Conservation (phyloP, 768 basidiomycete genomes). For the Lyophyllum semitale region DNA sequence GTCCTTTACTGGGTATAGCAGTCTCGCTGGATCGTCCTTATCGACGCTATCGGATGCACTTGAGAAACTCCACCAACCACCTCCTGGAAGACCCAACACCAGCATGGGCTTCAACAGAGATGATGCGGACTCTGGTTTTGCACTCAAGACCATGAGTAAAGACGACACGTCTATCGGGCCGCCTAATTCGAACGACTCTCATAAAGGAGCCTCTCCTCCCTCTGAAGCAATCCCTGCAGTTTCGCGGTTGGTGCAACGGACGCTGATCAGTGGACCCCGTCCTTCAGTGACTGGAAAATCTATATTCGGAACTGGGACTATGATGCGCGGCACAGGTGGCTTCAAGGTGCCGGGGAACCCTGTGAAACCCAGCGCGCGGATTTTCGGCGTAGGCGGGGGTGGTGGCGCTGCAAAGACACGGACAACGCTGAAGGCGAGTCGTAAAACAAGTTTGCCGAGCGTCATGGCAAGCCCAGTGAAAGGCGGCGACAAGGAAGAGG, state of each 20-base stretch:
- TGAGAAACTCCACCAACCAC: conserved; percentile 68
- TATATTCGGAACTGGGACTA: conserved; percentile 12
- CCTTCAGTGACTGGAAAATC: conserved; percentile 11
- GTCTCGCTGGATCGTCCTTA: conserved; percentile 44
- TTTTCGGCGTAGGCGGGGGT: conserved; percentile 21
- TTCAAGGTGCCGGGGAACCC: conserved; percentile 9
- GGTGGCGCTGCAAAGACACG: conserved; percentile 27
- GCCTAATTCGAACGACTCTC: background rate
- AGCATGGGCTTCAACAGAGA: conserved; percentile 66
- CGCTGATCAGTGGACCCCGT: conserved; percentile 8
- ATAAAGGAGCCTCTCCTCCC: background rate
- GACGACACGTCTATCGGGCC: conserved; percentile 9
- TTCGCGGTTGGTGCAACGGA: conserved; percentile 9
- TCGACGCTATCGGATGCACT: conserved; percentile 68
- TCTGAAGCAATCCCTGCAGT: background rate
- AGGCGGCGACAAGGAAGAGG: conserved; percentile 26
- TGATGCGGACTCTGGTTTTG: conserved; percentile 26
- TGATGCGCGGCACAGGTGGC: conserved; percentile 16
- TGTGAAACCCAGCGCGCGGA: conserved; percentile 11
- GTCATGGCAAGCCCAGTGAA: conserved; percentile 54
- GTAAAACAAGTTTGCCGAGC: conserved; percentile 46
- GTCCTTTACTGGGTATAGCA: conserved; percentile 23
- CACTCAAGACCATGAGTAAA: conserved; percentile 12
- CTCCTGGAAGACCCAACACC: conserved; percentile 67
- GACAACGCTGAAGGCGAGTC: conserved; percentile 40